phyloP scores from a whole-genome alignment of 129 eudicot genomes.

The Escallonia rubra region DNA sequence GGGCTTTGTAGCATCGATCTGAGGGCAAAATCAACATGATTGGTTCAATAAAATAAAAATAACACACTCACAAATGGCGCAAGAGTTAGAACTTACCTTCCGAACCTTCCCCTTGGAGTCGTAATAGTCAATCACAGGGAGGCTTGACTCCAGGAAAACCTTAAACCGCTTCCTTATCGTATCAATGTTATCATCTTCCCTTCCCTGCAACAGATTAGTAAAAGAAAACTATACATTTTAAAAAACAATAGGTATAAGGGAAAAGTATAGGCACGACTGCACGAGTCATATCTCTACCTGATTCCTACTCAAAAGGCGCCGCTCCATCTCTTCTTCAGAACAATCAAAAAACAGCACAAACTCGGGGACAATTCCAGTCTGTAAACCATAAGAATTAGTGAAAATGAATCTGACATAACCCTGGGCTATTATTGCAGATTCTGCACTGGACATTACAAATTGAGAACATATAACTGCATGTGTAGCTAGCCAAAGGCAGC shows the following conservation, averaged over 20 bases:
- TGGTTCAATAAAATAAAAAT: neutral
- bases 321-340: slow-evolving; percentile 95
- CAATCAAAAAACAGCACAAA: slow-evolving; percentile 90
- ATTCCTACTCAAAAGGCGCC: slow-evolving; percentile 80
- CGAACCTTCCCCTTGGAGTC: slow-evolving; percentile 70
- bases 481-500: neutral
- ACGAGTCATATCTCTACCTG: slow-evolving; percentile 48
- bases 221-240: neutral
- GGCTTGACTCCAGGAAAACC: slow-evolving; percentile 84
- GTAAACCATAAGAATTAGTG: slow-evolving; percentile 7
- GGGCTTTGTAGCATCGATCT: slow-evolving; percentile 90
- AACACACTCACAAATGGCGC: neutral
- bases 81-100: slow-evolving; percentile 51
- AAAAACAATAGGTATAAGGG: neutral
- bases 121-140: slow-evolving; percentile 80
- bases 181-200: slow-evolving; percentile 95
- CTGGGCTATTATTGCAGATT: neutral
- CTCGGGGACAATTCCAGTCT: slow-evolving; percentile 91
- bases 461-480: too few relatives aligned
- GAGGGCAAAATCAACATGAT: slow-evolving; percentile 8
- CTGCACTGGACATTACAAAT: too few relatives aligned
- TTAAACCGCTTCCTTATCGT: slow-evolving; percentile 89
- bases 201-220: slow-evolving; percentile 39
- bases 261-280: neutral
- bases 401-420: neutral